These are phyloP conservation scores for Nowakowskiella sp. DNA, from an alignment of 192 early-diverging fungal species.

Conservation along the genomic window DNA sequence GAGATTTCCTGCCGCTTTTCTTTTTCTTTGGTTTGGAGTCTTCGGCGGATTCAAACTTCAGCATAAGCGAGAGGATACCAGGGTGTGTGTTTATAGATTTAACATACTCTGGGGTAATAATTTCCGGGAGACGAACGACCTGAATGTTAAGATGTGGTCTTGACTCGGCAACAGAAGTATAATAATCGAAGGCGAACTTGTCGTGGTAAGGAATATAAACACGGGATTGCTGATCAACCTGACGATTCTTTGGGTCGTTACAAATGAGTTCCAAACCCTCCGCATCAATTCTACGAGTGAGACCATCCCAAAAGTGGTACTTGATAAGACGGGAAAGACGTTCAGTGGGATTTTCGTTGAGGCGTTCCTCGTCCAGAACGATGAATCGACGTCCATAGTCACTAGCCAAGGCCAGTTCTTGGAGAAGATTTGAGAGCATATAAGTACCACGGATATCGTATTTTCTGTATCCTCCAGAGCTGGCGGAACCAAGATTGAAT, in stretches of 20 bases:
- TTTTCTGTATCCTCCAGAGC: conserved; percentile 76
- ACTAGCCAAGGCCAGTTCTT: conserved; percentile 86
- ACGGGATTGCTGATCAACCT: conserved; percentile 65
- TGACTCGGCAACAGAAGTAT: conserved; percentile 53
- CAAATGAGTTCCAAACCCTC: conserved; percentile 78
- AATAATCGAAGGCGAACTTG: conserved; percentile 68
- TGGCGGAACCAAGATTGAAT: conserved; percentile 75
- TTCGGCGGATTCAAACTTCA: conserved; percentile 27
- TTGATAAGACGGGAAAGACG: conserved; percentile 84
- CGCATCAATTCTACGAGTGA: conserved; percentile 64
- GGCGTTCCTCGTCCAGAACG: conserved; percentile 76
- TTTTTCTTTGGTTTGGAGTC: conserved; percentile 18
- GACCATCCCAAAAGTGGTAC: conserved; percentile 90
- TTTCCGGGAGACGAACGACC: conserved; percentile 72
- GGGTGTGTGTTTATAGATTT: conserved; percentile 81
- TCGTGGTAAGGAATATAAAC: conserved; percentile 91
- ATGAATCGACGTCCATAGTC: conserved; percentile 83
- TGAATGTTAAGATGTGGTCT: conserved; percentile 65
- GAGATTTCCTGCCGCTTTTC: conserved; percentile 21
- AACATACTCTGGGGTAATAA: conserved; percentile 85
- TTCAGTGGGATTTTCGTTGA: conserved; percentile 93
- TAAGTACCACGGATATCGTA: conserved; percentile 93
- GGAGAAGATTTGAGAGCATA: conserved; percentile 87
- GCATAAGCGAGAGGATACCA: conserved; percentile 81
- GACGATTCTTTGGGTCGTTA: conserved; percentile 84